Evolutionary conservation across 345 rosid species (phyloP).

Genomic region (Aquilaria malaccensis): DNA sequence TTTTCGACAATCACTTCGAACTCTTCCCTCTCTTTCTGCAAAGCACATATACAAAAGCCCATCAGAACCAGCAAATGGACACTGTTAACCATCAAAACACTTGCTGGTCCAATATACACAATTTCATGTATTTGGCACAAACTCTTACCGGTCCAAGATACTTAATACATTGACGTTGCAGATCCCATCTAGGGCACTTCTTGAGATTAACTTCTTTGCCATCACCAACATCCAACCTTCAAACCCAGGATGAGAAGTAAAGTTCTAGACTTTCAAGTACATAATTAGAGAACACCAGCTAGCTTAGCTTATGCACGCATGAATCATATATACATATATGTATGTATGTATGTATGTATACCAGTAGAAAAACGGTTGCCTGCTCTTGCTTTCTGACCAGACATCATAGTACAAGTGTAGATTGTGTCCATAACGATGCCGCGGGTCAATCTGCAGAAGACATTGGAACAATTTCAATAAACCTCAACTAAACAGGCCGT

Average conservation of each 20-base stretch:
- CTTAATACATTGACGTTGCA: conserved; percentile 48
- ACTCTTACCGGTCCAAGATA: conserved; percentile 67
- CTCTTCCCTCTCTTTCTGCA: conserved; percentile 59
- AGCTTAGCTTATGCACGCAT: neutral
- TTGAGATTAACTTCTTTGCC: conserved; percentile 59
- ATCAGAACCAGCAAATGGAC: no score
- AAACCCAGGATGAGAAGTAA: conserved; percentile 14
- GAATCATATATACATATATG: neutral
- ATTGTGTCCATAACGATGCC: conserved; percentile 88
- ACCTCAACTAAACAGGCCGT: neutral
- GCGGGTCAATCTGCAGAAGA: conserved; percentile 59
- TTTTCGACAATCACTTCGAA: conserved; percentile 54
- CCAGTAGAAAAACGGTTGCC: conserved; percentile 82
- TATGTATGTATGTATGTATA: conserved; percentile 14
- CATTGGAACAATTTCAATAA: conserved; percentile 3
- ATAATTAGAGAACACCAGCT: neutral
- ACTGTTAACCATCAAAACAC: no score
- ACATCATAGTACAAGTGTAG: conserved; percentile 70
- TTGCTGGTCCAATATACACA: neutral
- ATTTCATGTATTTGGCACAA: neutral
- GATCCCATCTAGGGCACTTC: conserved; percentile 33
- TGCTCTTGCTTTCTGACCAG: conserved; percentile 58
- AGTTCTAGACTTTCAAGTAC: conserved; percentile 11
- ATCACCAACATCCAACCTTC: conserved; percentile 73
- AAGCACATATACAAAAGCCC: neutral